phyloP scores from a whole-genome alignment of 441 rosid genomes.

The Brassica hybrid region DNA sequence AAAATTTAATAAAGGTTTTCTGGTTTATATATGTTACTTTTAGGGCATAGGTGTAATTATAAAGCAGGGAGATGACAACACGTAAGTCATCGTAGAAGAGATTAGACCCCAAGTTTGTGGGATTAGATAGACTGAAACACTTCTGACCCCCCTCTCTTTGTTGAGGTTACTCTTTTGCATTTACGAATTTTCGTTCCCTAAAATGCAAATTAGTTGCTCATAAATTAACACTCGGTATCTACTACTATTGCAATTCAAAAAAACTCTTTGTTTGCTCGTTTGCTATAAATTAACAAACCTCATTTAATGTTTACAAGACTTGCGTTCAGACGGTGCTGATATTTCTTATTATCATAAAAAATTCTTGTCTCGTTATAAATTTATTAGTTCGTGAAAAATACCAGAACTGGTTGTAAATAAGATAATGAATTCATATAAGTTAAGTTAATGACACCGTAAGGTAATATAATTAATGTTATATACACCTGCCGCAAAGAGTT shows the following conservation, averaged over 20 bases:
- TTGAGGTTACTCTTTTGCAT: slow-evolving; percentile 25
- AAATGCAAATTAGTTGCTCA: not conserved
- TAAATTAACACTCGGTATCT: not conserved
- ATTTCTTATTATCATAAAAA: not conserved
- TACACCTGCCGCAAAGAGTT: too few species aligned
- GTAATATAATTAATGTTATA: too few species aligned
- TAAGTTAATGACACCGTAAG: too few species aligned
- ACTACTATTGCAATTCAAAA: not conserved
- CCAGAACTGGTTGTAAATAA: not conserved
- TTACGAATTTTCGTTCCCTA: slow-evolving; percentile 20
- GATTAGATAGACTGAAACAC: slow-evolving; percentile 35
- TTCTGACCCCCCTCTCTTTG: slow-evolving; percentile 13
- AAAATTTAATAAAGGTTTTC: not conserved
- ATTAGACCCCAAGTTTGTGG: slow-evolving; percentile 37
- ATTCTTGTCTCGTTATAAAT: not conserved
- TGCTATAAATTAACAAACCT: not conserved
- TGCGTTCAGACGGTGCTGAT: slow-evolving; percentile 15
- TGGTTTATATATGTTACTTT: not conserved
- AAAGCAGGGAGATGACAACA: slow-evolving; percentile 34
- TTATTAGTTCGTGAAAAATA: not conserved
- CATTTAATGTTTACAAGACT: slow-evolving; percentile 20
- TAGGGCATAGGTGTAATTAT: slow-evolving; percentile 12
- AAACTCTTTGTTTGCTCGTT: not conserved
- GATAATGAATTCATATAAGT: not conserved
- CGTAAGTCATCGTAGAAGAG: slow-evolving; percentile 20